Percentiles rank a stretch among this genome's conserved stretches.
phyloP scores from a whole-genome alignment of 73 alveolate species.

The Effrenium voratum region DNA sequence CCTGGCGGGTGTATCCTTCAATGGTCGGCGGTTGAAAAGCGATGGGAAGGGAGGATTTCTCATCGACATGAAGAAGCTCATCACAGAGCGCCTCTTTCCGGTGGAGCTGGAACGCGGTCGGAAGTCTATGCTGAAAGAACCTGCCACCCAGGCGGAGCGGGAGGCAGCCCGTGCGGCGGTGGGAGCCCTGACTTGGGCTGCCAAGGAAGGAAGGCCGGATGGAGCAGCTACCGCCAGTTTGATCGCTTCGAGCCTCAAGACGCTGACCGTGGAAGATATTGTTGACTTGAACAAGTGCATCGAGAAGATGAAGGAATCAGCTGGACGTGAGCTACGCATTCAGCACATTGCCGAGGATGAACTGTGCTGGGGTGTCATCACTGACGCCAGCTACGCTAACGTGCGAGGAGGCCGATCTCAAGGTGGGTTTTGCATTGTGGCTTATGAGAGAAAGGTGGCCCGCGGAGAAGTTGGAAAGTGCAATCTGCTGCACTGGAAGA shows the following conservation, averaged over 20 bases:
- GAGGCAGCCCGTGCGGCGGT: neutral
- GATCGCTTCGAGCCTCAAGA: neutral
- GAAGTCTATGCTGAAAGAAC: neutral
- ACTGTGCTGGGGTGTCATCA: neutral
- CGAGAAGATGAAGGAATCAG: neutral
- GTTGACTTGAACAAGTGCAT: neutral
- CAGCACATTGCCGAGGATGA: neutral
- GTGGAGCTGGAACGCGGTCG: neutral
- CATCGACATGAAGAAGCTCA: neutral
- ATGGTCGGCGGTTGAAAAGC: neutral
- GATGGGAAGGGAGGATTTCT: neutral
- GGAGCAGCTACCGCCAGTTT: neutral
- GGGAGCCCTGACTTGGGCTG: too few species aligned
- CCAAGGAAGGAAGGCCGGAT: too few species aligned
- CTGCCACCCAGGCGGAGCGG: neutral
- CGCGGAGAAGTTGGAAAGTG: neutral
- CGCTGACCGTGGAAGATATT: neutral
- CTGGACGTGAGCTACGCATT: neutral
- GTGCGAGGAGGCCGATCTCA: neutral
- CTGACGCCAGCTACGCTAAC: slow-evolving; percentile 7
- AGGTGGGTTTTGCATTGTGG: neutral
- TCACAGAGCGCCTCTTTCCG: neutral
- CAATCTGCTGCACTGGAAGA: neutral
- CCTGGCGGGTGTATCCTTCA: too few species aligned
- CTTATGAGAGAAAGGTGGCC: neutral